A percentile compares a stretch with the other conserved stretches of the same genome.
Evolutionary conservation across 768 basidiomycete genomes (phyloP).

Genomic region (Boletus edulis): DNA sequence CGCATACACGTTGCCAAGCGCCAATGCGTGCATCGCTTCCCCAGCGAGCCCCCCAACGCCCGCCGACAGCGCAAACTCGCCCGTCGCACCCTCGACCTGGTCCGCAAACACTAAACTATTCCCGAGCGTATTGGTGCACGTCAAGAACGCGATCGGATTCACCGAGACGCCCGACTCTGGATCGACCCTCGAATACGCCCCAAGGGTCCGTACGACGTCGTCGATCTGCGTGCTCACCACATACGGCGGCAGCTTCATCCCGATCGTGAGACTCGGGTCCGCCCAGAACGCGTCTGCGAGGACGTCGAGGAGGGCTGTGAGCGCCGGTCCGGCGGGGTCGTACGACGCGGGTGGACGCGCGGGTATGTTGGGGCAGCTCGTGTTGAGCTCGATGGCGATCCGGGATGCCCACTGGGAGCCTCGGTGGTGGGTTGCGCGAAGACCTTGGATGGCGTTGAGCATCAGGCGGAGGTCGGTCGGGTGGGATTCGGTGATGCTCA

Average conservation of each 20-base stretch:
- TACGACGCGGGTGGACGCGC: slow-evolving; percentile 66
- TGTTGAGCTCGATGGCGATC: slow-evolving; percentile 79
- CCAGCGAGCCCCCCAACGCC: slow-evolving; percentile 74
- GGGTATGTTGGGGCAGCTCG: slow-evolving; percentile 80
- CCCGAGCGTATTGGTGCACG: slow-evolving; percentile 81
- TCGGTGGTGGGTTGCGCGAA: slow-evolving; percentile 40
- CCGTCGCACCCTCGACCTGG: slow-evolving; percentile 35
- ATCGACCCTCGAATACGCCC: slow-evolving; percentile 33
- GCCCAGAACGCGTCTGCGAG: slow-evolving; percentile 47
- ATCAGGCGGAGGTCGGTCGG: slow-evolving; percentile 50
- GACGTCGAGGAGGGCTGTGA: slow-evolving; percentile 53
- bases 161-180: slow-evolving; percentile 10
- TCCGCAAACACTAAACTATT: slow-evolving; percentile 62
- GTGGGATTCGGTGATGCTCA: slow-evolving; percentile 71
- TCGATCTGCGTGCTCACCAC: slow-evolving; percentile 59
- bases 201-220: slow-evolving; percentile 48
- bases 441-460: slow-evolving; percentile 56
- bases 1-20: slow-evolving; percentile 74
- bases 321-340: slow-evolving; percentile 37
- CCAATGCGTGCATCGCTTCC: slow-evolving; percentile 67
- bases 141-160: slow-evolving; percentile 69
- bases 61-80: slow-evolving; percentile 59
- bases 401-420: slow-evolving; percentile 31
- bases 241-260: slow-evolving; percentile 80
- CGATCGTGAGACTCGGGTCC: slow-evolving; percentile 61